phyloP scores from a whole-genome alignment of 768 basidiomycete species.

The Pulveroboletus ravenelii region DNA sequence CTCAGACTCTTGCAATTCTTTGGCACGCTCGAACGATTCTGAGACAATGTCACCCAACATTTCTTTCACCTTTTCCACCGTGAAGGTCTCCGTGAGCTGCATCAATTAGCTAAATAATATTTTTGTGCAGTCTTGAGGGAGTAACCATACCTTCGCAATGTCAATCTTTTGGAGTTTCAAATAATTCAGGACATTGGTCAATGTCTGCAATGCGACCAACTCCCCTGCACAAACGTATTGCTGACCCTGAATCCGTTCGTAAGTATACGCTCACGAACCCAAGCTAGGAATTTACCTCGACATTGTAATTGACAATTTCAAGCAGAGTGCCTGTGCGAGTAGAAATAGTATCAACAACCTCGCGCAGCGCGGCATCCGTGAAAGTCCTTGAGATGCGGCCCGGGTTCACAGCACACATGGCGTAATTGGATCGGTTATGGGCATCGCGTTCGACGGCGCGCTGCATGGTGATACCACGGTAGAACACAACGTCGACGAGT shows the following conservation, averaged over 20 bases:
- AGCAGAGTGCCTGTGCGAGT: constrained; percentile 72
- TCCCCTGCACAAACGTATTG: constrained; percentile 99
- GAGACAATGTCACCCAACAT: constrained; percentile 92
- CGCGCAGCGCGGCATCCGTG: constrained; percentile 91
- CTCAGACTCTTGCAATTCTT: constrained; percentile 72
- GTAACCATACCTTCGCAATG: constrained; percentile 62
- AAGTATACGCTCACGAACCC: background rate
- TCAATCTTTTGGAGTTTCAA: constrained; percentile 96
- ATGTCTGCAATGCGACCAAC: constrained; percentile 83
- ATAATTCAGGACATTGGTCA: constrained; percentile 96
- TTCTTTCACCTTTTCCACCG: constrained; percentile 91
- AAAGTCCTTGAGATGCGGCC: constrained; percentile 92
- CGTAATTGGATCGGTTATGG: constrained; percentile 91
- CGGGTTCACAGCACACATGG: constrained; percentile 99
- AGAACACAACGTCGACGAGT: constrained; percentile 97
- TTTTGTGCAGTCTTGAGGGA: background rate
- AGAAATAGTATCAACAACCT: constrained; percentile 91
- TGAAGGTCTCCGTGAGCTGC: constrained; percentile 82
- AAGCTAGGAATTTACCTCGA: constrained; percentile 53
- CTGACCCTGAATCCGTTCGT: constrained; percentile 63
- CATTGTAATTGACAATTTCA: constrained; percentile 98
- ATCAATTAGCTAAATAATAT: background rate
- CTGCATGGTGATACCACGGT: constrained; percentile 99
- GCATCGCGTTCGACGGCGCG: constrained; percentile 96
- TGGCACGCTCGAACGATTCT: constrained; percentile 69